These are phyloP conservation scores for Cucurbita maxima DNA, from an alignment of 306 rosid genomes.

Conservation along the genomic window DNA sequence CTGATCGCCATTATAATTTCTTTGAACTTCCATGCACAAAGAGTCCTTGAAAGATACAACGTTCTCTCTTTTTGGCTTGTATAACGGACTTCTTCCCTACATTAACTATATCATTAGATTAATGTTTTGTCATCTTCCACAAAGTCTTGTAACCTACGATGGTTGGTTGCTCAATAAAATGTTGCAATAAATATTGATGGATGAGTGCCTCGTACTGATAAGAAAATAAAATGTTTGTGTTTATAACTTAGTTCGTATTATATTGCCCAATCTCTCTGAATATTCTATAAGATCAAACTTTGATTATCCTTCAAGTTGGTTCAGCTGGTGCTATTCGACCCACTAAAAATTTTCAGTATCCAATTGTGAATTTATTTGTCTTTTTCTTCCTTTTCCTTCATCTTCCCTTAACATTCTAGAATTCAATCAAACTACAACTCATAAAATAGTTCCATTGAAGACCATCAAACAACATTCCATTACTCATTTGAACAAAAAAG, in stretches of 20 bases:
- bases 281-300: neutral
- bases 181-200: neutral
- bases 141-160: neutral
- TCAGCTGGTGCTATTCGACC: neutral
- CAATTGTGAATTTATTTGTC: neutral
- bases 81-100: conserved; percentile 55
- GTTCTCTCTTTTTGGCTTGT: conserved; percentile 50
- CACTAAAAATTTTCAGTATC: neutral
- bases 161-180: neutral
- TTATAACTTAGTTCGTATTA: neutral
- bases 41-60: conserved; percentile 31
- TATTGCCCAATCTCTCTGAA: neutral
- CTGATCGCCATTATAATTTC: conserved; percentile 23
- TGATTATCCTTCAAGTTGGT: neutral
- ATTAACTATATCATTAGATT: conserved; percentile 18
- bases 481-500: neutral
- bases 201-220: neutral
- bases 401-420: neutral
- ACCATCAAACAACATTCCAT: neutral
- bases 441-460: neutral
- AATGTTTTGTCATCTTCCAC: neutral
- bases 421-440: neutral
- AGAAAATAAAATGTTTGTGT: neutral
- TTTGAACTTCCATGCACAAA: conserved; percentile 47
- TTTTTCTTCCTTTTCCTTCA: neutral